Conservation (phyloP, 1,284 basidiomycete genomes). For the Cryptococcus hybrid region DNA sequence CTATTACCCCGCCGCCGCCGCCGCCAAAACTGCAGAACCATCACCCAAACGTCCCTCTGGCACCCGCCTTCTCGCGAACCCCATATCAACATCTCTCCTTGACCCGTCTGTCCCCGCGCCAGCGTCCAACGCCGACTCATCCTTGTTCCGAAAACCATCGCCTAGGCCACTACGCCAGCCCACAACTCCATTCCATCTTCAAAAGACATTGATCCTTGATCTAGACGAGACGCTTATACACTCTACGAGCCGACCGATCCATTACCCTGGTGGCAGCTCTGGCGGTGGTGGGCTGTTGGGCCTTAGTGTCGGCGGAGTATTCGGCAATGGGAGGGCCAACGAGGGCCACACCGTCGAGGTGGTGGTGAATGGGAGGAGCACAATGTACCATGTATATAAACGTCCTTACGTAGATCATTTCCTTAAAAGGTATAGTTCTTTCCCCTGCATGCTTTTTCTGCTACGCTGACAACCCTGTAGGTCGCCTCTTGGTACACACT, state of each 20-base stretch:
- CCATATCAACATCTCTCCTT: slow-evolving; percentile 41
- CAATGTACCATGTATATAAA: slow-evolving; percentile 98
- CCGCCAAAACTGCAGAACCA: slow-evolving; percentile 2
- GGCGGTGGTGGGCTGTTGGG: slow-evolving; percentile 60
- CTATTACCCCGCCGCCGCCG: slow-evolving; percentile 8
- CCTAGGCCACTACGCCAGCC: slow-evolving; percentile 26
- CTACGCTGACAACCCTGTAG: slow-evolving; percentile 50
- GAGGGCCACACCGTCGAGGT: slow-evolving; percentile 91
- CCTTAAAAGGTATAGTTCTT: slow-evolving; percentile 75
- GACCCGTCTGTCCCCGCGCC: slow-evolving; percentile 47
- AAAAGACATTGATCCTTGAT: slow-evolving; percentile 92
- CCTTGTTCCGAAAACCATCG: slow-evolving; percentile 10
- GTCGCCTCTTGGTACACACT: slow-evolving; percentile 98
- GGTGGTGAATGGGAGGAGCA: slow-evolving; percentile 80
- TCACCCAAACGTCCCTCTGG: not conserved
- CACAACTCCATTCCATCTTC: slow-evolving; percentile 67
- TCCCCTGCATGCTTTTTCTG: not conserved
- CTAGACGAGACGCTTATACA: slow-evolving; percentile 98
- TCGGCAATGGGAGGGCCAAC: slow-evolving; percentile 28
- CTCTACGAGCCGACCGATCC: slow-evolving; percentile 77
- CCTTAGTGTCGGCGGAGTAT: slow-evolving; percentile 56
- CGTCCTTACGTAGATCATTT: slow-evolving; percentile 96
- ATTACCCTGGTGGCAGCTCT: slow-evolving; percentile 49
- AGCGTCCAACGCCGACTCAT: slow-evolving; percentile 14
- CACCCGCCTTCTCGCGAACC: slow-evolving; percentile 38